Percentiles rank a stretch among this genome's conserved stretches.
phyloP scores from a whole-genome alignment of 192 early-diverging fungal species.

The Lunasporangiospora selenospora region DNA sequence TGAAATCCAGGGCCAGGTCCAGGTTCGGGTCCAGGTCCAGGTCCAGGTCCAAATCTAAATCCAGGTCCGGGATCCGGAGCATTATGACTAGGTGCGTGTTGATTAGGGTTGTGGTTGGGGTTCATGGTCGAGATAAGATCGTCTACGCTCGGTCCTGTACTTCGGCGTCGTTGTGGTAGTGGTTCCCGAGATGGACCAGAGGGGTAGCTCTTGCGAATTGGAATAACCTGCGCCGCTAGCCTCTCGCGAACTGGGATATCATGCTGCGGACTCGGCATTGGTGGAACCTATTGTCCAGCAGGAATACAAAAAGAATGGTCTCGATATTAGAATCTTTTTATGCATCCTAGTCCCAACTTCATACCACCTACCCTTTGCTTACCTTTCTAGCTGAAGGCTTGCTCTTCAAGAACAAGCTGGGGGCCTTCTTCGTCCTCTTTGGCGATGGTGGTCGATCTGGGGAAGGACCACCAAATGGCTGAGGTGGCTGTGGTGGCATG shows the following conservation, averaged over 20 bases:
- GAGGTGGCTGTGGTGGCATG: no score
- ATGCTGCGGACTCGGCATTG: no score
- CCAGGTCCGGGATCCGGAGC: no score
- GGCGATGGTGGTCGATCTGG: constrained; percentile 22
- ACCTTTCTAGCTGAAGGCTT: constrained; percentile 24
- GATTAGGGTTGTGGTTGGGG: no score
- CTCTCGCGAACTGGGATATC: constrained; percentile 28
- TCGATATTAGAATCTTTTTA: not conserved
- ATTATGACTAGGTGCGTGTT: no score
- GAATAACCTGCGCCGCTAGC: constrained; percentile 25
- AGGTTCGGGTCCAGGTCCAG: no score
- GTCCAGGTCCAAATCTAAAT: no score
- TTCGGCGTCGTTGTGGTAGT: not conserved
- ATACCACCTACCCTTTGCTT: not conserved
- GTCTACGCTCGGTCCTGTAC: constrained; percentile 20
- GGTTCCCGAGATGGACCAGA: not conserved
- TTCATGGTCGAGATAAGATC: constrained; percentile 22
- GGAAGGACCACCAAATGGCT: no score
- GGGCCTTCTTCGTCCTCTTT: constrained; percentile 9
- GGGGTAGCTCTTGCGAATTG: constrained; percentile 29
- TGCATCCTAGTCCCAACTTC: not conserved
- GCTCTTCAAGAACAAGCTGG: constrained; percentile 37
- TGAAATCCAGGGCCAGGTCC: no score
- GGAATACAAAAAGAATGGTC: not conserved
- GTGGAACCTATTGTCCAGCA: not conserved